phyloP scores from a whole-genome alignment of 352 stramenopile genomes.

The Plasmopara muralis region DNA sequence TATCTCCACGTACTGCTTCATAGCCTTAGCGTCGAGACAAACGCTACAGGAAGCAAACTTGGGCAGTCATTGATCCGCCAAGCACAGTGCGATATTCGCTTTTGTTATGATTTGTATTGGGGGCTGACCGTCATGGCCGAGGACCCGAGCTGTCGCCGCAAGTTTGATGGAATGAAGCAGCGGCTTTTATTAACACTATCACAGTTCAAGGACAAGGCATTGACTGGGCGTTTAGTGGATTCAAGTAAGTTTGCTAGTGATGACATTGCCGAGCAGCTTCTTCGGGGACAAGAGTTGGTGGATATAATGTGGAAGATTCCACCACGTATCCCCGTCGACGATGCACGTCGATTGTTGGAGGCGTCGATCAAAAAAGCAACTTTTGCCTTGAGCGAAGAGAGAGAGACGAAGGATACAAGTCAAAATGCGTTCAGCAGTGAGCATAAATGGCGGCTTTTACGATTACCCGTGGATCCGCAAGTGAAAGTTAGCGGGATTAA shows the following conservation, averaged over 20 bases:
- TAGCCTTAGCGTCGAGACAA: slow-evolving; percentile 64
- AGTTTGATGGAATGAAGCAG: slow-evolving; percentile 78
- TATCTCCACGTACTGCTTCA: slow-evolving; percentile 71
- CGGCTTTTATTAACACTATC: slow-evolving; percentile 63
- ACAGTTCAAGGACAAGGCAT: slow-evolving; percentile 57
- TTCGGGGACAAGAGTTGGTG: slow-evolving; percentile 78
- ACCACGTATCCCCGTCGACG: slow-evolving; percentile 53
- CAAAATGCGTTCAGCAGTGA: slow-evolving; percentile 2
- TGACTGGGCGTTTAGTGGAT: slow-evolving; percentile 28
- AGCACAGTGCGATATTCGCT: slow-evolving; percentile 68
- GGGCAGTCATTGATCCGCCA: slow-evolving; percentile 64
- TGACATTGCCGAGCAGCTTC: slow-evolving; percentile 69
- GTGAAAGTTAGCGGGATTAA: slow-evolving; percentile 70
- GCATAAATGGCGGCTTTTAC: slow-evolving; percentile 30
- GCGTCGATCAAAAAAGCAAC: slow-evolving; percentile 42
- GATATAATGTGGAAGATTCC: slow-evolving; percentile 80
- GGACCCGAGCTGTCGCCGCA: slow-evolving; percentile 63
- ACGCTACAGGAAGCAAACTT: slow-evolving; percentile 53
- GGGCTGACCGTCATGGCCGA: slow-evolving; percentile 77
- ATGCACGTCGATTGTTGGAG: slow-evolving; percentile 47
- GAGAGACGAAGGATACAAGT: neutral
- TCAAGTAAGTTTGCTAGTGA: slow-evolving; percentile 29
- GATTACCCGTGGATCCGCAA: slow-evolving; percentile 63
- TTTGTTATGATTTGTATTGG: slow-evolving; percentile 85
- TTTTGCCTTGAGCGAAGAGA: slow-evolving; percentile 17